Conservation (phyloP, 345 rosid genomes). For the Angophora floribunda region DNA sequence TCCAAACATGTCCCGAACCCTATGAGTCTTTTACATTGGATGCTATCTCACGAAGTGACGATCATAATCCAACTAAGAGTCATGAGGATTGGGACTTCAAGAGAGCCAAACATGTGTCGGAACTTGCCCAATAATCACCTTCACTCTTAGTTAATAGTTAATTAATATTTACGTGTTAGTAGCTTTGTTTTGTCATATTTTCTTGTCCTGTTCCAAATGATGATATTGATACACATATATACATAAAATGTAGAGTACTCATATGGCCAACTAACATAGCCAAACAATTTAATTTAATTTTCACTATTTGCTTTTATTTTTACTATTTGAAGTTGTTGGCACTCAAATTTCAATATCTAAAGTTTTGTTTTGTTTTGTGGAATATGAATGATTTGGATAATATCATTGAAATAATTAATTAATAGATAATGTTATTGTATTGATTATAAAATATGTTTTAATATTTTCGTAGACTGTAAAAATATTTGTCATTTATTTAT, state of each 20-base stretch:
- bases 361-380: too few species aligned
- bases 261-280: neutral
- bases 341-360: neutral
- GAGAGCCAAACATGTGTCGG: neutral
- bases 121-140: neutral
- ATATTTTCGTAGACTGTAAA: too few species aligned
- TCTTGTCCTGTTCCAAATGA: neutral
- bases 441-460: too few species aligned
- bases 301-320: neutral
- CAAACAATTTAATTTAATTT: neutral
- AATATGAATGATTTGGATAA: too few species aligned
- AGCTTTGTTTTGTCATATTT: neutral
- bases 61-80: neutral
- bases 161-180: neutral
- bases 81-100: neutral
- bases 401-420: too few species aligned
- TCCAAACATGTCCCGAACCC: neutral
- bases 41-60: neutral
- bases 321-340: neutral
- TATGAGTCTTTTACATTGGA: rapidly evolving
- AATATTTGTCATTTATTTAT: too few species aligned
- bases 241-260: neutral
- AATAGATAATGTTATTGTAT: too few species aligned
- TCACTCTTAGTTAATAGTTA: neutral
- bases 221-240: neutral